Percentiles rank a stretch among this genome's conserved stretches.
Evolutionary conservation across 2,329 filamentous ascomycete species (phyloP).

Genomic region (Talaromyces islandicus): DNA sequence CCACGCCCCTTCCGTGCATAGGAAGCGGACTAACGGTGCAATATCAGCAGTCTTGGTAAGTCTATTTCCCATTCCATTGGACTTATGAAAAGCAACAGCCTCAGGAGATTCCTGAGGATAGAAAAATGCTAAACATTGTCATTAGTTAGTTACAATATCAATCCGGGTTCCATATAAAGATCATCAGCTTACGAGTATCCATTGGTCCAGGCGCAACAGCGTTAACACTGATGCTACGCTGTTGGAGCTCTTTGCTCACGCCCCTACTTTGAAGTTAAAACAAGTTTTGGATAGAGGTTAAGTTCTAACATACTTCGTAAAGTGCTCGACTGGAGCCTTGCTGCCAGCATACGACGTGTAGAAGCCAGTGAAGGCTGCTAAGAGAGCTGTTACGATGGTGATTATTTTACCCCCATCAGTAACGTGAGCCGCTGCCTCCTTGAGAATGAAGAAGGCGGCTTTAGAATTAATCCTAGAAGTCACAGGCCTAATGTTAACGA

Average conservation of each 20-base stretch:
- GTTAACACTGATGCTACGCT: slow-evolving; percentile 48
- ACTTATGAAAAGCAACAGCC: slow-evolving; percentile 41
- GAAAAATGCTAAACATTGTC: slow-evolving; percentile 34
- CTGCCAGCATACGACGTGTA: slow-evolving; percentile 45
- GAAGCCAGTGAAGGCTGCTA: slow-evolving; percentile 41
- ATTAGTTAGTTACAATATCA: neutral
- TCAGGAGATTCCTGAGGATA: slow-evolving; percentile 40
- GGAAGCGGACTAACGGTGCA: slow-evolving; percentile 40
- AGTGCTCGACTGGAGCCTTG: slow-evolving; percentile 57
- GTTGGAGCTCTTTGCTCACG: slow-evolving; percentile 51
- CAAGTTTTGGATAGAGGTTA: slow-evolving; percentile 13
- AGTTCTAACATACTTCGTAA: slow-evolving; percentile 39
- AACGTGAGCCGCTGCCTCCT: slow-evolving; percentile 38
- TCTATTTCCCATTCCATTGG: slow-evolving; percentile 37
- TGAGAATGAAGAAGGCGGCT: slow-evolving; percentile 41
- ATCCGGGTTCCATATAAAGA: neutral
- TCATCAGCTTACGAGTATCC: slow-evolving; percentile 38
- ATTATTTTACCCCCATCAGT: slow-evolving; percentile 44
- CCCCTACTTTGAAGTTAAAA: slow-evolving; percentile 18
- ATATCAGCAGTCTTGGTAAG: slow-evolving; percentile 41
- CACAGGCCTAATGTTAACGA: neutral
- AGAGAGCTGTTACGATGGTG: slow-evolving; percentile 41
- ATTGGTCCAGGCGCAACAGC: slow-evolving; percentile 50
- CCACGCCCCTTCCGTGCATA: slow-evolving; percentile 42
- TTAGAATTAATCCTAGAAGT: slow-evolving; percentile 40